Evolutionary conservation across 2,329 filamentous ascomycete species (phyloP), one percentile per base, ranked within the genome.

Genomic region (Seiridium cupressi): DNA sequence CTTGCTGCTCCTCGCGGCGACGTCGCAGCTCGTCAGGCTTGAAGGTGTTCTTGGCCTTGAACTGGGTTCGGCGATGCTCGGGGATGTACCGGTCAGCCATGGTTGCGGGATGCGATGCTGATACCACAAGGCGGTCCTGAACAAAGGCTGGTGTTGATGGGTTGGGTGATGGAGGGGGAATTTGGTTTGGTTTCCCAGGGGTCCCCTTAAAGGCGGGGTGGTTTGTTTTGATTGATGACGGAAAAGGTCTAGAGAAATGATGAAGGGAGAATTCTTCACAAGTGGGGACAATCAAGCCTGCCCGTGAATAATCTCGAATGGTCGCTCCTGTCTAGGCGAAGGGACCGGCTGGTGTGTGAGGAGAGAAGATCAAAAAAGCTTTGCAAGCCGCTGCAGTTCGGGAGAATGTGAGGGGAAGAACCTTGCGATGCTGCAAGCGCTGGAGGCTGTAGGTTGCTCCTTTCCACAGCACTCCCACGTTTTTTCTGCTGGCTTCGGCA

Each of bases 31-130:
- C 95, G 77, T 99, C 95, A 71, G 94, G 94, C 88, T 97, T 97
- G 86, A 99, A 98, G 73, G 92, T 92, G 80, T 92, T 94, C 87
- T 97, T 97, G 59, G 95, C 95, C 90, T 99, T 99, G 89, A 97
- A 99, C 83, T 97, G 93, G 68, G 92, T 97, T 76, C 95, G 93
- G 78, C 95, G 93, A 84, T 99, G 95, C 84, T 99, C 95, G 77
- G 95, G 95, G 74, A 99, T 99, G 84, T 97, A 99, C 74, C 95
- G 92, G 79, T 99, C 95, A 78, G 95, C 91, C 95, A 99, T 99
- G 81, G 71, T 89, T 77, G 75, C 75, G 74, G 74, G 60, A 53
- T 42, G 58, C 47, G 53, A 42, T 53, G 54, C 54, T 47, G 44
- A 44, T 57, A 31, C 44, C 35, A 44, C 51, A 11, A 32, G 34